These are phyloP conservation scores for Leccinum variicolor DNA, from an alignment of 768 basidiomycete genomes.

Conservation along the genomic window DNA sequence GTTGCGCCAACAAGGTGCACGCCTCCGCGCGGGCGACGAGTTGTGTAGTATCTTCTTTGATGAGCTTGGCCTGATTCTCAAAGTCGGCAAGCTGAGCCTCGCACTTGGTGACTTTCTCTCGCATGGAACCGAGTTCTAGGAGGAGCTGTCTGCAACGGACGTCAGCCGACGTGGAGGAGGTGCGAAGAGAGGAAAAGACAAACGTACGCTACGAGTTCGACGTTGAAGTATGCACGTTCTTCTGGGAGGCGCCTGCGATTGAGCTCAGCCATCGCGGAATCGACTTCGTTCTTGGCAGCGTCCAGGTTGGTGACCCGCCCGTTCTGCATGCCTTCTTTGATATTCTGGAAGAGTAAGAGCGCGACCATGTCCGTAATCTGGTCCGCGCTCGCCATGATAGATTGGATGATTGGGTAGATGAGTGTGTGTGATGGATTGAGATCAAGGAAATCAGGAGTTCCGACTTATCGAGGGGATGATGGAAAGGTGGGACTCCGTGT, in stretches of 20 bases:
- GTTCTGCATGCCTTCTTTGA: conserved; percentile 10
- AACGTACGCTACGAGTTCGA: conserved; percentile 11
- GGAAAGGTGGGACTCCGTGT: background rate
- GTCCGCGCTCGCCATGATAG: conserved; percentile 4
- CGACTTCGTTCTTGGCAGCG: conserved; percentile 5
- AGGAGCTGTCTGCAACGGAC: conserved; percentile 3
- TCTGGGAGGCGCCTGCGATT: background rate
- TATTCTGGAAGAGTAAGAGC: conserved; percentile 8
- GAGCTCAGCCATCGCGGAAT: conserved; percentile 11
- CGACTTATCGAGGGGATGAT: background rate
- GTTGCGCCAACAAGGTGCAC: background rate
- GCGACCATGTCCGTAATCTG: background rate
- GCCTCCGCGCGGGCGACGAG: conserved; percentile 3
- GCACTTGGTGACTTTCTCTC: conserved; percentile 5
- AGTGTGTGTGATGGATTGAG: background rate
- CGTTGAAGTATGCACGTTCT: background rate
- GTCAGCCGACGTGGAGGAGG: background rate
- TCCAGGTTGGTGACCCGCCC: conserved; percentile 8
- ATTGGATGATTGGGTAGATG: background rate
- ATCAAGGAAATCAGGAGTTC: background rate
- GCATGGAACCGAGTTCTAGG: conserved; percentile 7
- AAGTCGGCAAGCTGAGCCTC: conserved; percentile 8
- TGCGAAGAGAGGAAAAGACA: background rate
- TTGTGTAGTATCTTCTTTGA: conserved; percentile 8
- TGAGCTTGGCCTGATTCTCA: background rate